Evolutionary conservation across 768 basidiomycete species (phyloP), one percentile per base, ranked within the genome.

Genomic region (Mrakia blollopis): DNA sequence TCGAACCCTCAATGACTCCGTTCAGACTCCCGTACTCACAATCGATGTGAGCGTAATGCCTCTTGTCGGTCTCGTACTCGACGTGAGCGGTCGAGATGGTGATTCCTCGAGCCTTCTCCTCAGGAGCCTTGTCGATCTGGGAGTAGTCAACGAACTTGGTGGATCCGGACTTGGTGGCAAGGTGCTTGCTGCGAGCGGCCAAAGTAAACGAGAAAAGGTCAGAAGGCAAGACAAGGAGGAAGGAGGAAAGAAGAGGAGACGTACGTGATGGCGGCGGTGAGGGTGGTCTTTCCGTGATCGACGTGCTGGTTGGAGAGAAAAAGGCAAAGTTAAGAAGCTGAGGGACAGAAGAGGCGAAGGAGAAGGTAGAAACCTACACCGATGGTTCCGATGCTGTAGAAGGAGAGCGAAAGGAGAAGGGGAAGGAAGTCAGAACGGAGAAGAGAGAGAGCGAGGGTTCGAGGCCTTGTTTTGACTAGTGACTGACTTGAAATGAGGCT

Each of bases 31-130:
- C 0, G 21, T 13, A 70, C 21, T 93, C 93, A 85, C 95, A 98
- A 85, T 98, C 96, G 82, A 98, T 96, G 84, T 98, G 96, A 35
- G 95, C 96, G 81, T 98, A 98, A 83, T 98, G 96, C 75, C 96
- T 89, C 52, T 84, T 86, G 25, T 86, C 86, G 50, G 96, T 96
- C 87, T 98, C 94, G 83, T 99, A 99, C 84, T 99, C 97, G 83
- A 99, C 94, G 83, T 99, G 97, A 65, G 97, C 89, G 30, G 97
- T 96, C 85, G 96, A 94, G 85, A 99, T 99, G 79, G 97, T 99
- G 85, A 99, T 99, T 85, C 97, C 97, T 83, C 97, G 93, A 78
- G 96, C 96, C 85, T 94, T 96, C 87, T 99, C 97, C 85, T 99
- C 97, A 3, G 97, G 97, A 13, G 97, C 97, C 87, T 92, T 98